These are phyloP conservation scores for Metschnikowia baotianmanensis DNA, from an alignment of 805 yeast genomes.

Conservation along the genomic window DNA sequence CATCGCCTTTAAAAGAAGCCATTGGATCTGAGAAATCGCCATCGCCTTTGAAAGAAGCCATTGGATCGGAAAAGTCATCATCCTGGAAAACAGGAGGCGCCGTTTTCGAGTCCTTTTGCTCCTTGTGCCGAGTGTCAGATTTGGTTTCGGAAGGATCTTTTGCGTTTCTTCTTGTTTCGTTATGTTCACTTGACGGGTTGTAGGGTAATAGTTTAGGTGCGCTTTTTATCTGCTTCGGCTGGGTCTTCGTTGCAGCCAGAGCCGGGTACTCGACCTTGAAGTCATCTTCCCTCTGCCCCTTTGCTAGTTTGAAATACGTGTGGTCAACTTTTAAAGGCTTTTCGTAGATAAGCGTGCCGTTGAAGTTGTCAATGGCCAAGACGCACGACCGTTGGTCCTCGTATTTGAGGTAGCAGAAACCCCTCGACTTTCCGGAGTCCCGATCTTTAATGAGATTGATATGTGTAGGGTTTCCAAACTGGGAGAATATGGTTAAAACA, in stretches of 20 bases:
- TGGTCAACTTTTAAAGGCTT: constrained; percentile 62
- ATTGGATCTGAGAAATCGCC: constrained; percentile 26
- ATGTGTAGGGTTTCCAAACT: constrained; percentile 83
- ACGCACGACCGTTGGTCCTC: constrained; percentile 78
- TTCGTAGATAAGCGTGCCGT: constrained; percentile 62
- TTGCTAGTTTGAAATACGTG: constrained; percentile 55
- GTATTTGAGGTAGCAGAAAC: constrained; percentile 81
- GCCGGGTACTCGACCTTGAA: constrained; percentile 29
- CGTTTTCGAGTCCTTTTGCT: too few species aligned
- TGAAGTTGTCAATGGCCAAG: constrained; percentile 84
- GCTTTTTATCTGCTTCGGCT: constrained; percentile 8
- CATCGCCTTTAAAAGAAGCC: constrained; percentile 15
- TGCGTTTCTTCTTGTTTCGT: not conserved
- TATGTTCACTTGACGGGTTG: not conserved
- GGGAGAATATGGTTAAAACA: constrained; percentile 74
- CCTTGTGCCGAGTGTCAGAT: too few species aligned
- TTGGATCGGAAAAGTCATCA: constrained; percentile 34
- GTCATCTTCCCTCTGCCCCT: constrained; percentile 49
- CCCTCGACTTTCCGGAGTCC: constrained; percentile 61
- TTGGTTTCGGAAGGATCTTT: too few species aligned
- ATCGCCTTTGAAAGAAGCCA: constrained; percentile 25
- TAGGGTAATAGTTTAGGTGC: constrained; percentile 10
- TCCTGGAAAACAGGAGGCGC: constrained; percentile 1
- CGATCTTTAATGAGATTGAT: constrained; percentile 66
- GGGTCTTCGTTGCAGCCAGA: not conserved